Conservation (phyloP, 441 rosid genomes). For the Pelargonium cotyledonis region DNA sequence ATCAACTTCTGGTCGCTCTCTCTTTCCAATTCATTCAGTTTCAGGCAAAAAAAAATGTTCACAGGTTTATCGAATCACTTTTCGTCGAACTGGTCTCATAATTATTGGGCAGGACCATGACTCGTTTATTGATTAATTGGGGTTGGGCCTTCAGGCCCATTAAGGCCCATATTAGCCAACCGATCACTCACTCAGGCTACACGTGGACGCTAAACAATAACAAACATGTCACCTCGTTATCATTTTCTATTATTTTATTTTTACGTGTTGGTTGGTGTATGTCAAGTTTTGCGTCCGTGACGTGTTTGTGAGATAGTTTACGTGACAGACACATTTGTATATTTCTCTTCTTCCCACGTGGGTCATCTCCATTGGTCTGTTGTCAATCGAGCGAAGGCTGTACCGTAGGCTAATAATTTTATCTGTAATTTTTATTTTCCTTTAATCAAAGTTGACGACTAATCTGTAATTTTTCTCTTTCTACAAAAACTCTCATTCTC, state of each 20-base stretch:
- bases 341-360: neutral
- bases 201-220: neutral
- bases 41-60: neutral
- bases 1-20: neutral
- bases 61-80: too few relatives aligned
- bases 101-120: neutral
- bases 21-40: neutral
- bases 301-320: neutral
- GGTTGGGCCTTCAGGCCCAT: too few relatives aligned
- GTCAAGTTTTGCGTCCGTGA: neutral
- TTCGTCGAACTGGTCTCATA: too few relatives aligned
- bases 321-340: neutral
- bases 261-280: neutral
- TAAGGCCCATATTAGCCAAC: too few relatives aligned
- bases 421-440: neutral
- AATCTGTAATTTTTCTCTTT: slow-evolving; percentile 2
- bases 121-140: neutral
- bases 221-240: neutral
- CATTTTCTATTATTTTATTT: too few relatives aligned
- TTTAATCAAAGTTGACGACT: slow-evolving; percentile 6
- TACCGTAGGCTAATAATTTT: slow-evolving; percentile 4
- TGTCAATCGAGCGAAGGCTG: neutral
- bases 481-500: neutral
- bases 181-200: neutral
- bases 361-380: neutral